These are phyloP conservation scores for Westerdykella aurantiaca DNA, from an alignment of 2,329 filamentous ascomycete genomes.

Conservation along the genomic window DNA sequence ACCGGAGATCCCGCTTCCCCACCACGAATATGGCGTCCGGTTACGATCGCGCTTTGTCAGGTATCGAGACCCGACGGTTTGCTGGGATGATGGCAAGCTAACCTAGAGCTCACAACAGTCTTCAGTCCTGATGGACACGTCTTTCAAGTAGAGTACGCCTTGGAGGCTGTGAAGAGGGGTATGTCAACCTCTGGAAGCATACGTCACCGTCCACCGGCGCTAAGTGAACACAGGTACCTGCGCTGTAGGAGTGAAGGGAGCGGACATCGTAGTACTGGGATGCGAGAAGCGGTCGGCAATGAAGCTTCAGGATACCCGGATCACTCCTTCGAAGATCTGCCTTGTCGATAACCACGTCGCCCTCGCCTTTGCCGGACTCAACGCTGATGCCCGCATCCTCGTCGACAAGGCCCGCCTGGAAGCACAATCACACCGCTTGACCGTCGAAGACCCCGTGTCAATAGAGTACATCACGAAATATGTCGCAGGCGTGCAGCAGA, in stretches of 20 bases:
- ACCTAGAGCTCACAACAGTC: slow-evolving; percentile 55
- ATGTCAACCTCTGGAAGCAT: slow-evolving; percentile 10
- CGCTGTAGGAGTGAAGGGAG: slow-evolving; percentile 94
- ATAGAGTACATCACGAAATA: slow-evolving; percentile 99
- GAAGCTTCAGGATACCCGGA: slow-evolving; percentile 98
- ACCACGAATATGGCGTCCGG: slow-evolving; percentile 69
- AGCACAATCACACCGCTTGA: slow-evolving; percentile 93
- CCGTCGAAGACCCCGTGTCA: slow-evolving; percentile 92
- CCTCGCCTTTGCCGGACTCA: slow-evolving; percentile 93
- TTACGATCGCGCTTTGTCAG: slow-evolving; percentile 98
- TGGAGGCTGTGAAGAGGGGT: slow-evolving; percentile 98
- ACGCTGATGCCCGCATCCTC: slow-evolving; percentile 94
- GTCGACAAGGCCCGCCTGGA: slow-evolving; percentile 97
- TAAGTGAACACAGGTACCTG: slow-evolving; percentile 66
- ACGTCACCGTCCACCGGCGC: not conserved
- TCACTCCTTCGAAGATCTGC: slow-evolving; percentile 97
- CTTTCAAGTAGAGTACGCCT: slow-evolving; percentile 99
- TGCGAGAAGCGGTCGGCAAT: slow-evolving; percentile 99
- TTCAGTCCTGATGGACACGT: slow-evolving; percentile 99
- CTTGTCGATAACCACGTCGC: slow-evolving; percentile 93
- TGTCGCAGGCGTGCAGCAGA: slow-evolving; percentile 93
- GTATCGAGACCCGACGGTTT: slow-evolving; percentile 52
- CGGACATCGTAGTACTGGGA: slow-evolving; percentile 88
- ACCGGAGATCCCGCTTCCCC: not conserved
- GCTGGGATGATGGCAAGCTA: slow-evolving; percentile 19